phyloP scores from a whole-genome alignment of 2,329 filamentous ascomycete genomes.

The Capronia epimyces region DNA sequence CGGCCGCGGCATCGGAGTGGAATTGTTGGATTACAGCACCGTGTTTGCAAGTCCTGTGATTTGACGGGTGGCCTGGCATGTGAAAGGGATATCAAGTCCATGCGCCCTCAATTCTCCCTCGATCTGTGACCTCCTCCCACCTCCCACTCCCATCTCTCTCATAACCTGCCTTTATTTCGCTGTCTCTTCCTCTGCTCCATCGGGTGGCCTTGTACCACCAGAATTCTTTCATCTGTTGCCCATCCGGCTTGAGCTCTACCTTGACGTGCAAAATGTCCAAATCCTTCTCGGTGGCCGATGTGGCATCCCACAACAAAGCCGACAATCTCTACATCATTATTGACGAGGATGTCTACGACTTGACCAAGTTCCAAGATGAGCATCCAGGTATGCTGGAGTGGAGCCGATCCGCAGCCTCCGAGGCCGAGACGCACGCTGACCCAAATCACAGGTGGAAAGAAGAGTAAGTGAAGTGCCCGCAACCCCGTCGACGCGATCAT shows the following conservation, averaged over 20 bases:
- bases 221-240: no score
- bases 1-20: no score
- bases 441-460: constrained; percentile 56
- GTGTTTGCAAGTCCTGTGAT: background rate
- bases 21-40: background rate
- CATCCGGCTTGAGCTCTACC: no score
- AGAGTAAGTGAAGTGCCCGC: constrained; percentile 56
- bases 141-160: background rate
- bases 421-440: constrained; percentile 11
- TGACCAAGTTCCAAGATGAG: constrained; percentile 82
- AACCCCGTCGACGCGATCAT: background rate
- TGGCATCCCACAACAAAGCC: constrained; percentile 84
- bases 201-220: no score
- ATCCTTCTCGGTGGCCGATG: constrained; percentile 75
- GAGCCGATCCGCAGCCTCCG: constrained; percentile 1
- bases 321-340: constrained; percentile 84
- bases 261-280: constrained; percentile 86
- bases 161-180: no score
- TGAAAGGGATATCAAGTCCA: constrained; percentile 1
- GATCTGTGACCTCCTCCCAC: background rate
- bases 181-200: no score
- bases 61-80: constrained; percentile 3
- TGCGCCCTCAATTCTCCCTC: background rate
- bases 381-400: constrained; percentile 57
- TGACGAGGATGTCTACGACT: constrained; percentile 91